Evolutionary conservation across 192 early-diverging fungal genomes (phyloP), one percentile per base, ranked within the genome.

Genomic region (Coemansia sp.): DNA sequence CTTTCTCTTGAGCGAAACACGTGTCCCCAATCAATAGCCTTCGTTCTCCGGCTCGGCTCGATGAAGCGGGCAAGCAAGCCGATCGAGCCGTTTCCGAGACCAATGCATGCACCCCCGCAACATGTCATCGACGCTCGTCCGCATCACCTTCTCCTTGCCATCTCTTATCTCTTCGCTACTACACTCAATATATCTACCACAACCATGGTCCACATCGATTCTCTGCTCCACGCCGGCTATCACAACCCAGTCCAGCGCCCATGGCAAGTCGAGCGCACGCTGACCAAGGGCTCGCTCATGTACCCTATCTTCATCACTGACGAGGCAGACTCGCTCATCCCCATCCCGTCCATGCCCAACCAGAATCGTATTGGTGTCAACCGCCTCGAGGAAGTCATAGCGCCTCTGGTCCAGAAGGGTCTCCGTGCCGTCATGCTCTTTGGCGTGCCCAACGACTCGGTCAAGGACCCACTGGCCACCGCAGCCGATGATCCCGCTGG

Each of bases 291-390:
- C 39, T 84, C 88, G 62, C 86, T 99, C 50, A 92, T 98, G 84
- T 98, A 90, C 82, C 97, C 97, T 27, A 86, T 99, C 70, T 99
- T 99, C 78, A 89, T 99, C 68, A 89, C 87, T 43, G 95, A 95
- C 82, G 86, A 90, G 59, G 66, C 84, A 27, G 86, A 95, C 64
- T 87, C 84, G n/a, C 81, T 88, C 63, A 90, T 89, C 44, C 84
- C 87, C 55, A 94, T 99, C 74, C 63, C 78, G 13, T 87, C 94
- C 11, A 83, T 99, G 67, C 97, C 97, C 27, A 91, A 89, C 59
- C 92, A 95, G 76, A 90, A 89, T 76, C 89, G 93, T 47, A 87
- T 88, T 78, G 94, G 95, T 62, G 71, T 97, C 15, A 88, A 92
- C 67, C 85, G 87, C 12, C 86, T 99, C 24, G 84, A 91, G 66